Percentiles rank a stretch among this genome's conserved stretches.
These are phyloP conservation scores for Magnaporthales sp. DNA, from an alignment of 2,329 filamentous ascomycete species.

Conservation along the genomic window DNA sequence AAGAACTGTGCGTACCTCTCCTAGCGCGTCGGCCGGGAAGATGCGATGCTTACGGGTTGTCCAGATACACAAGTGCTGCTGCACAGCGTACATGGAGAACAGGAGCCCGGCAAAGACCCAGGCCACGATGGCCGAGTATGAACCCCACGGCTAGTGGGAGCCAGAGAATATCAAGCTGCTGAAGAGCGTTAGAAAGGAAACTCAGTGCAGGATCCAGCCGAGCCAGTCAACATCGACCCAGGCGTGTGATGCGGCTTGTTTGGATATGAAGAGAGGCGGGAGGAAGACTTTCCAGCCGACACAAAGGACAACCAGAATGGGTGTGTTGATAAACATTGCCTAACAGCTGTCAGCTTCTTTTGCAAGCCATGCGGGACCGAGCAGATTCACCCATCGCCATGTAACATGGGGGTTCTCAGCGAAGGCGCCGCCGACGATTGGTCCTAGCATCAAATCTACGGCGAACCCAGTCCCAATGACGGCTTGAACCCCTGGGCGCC, in stretches of 20 bases:
- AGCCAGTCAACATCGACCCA: conserved; percentile 21
- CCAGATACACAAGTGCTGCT: conserved; percentile 35
- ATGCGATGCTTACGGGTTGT: conserved; percentile 32
- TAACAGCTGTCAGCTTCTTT: conserved; percentile 4
- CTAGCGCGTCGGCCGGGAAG: conserved; percentile 25
- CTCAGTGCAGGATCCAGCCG: conserved; percentile 19
- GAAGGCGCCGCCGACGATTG: neutral
- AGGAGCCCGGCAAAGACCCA: conserved; percentile 37
- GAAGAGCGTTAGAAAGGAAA: conserved; percentile 27
- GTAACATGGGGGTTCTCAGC: conserved; percentile 1
- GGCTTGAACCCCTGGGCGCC: conserved; percentile 1
- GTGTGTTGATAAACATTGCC: conserved; percentile 44
- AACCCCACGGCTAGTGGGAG: conserved; percentile 36
- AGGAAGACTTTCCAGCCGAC: conserved; percentile 34
- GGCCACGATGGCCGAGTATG: conserved; percentile 31
- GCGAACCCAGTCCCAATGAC: neutral
- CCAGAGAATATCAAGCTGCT: conserved; percentile 44
- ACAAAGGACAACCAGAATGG: conserved; percentile 27
- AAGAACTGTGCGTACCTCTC: conserved; percentile 21
- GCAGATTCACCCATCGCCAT: conserved; percentile 12
- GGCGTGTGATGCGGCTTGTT: neutral
- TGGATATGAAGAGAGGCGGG: conserved; percentile 18
- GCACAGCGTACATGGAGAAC: conserved; percentile 32
- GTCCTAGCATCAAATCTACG: neutral
- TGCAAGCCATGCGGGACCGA: neutral